Evolutionary conservation across 208 protist species (phyloP), one percentile per base, ranked within the genome.

Genomic region (Angomonas ambiguus): DNA sequence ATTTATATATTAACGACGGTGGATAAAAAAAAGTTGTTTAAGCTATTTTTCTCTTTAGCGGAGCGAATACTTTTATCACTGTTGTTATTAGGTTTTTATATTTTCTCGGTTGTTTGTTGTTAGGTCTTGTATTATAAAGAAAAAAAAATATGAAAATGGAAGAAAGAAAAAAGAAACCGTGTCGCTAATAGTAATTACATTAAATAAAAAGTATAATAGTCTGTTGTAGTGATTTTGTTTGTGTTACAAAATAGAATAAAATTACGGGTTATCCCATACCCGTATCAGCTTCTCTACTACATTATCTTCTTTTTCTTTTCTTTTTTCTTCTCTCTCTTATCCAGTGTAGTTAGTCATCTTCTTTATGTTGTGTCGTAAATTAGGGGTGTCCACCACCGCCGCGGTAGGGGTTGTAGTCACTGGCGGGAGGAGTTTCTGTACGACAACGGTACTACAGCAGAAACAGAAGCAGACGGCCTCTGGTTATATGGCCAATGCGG

Each of bases 391-490:
- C 53, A 8, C 38, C 16, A 45, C 11, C 11, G 16, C 16, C 38
- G 16, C 38, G 11, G 38, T 16, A n/a, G 16, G 38, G 16, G 13
- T 11, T 56, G 49, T 27, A 24, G 6, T 27, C n/a, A 11, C 13
- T 24, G n/a, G 49, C 49, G 49, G n/a, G 18, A n/a, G n/a, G n/a
- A n/a, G n/a, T n/a, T 16, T 45, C 11, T 45, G 38, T 45, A 45
- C 11, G 11, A 45, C 38, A 16, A 16, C 16, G 11, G 38, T 45
- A 8, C 16, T 8, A 8, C 1, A 51, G 75, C 3, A 41, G 68
- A 6, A 88, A 58, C 88, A 91, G 68, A 91, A 90, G 45, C 83
- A 92, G 51, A 92, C 77, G n/a, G 78, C 78, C 6, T 76, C 83
- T 6, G 77, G 76, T 25, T 92, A 90, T 71, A 83, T 88, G 74